phyloP scores from a whole-genome alignment of 179 eudicot species.

The Vitellaria paradoxa region DNA sequence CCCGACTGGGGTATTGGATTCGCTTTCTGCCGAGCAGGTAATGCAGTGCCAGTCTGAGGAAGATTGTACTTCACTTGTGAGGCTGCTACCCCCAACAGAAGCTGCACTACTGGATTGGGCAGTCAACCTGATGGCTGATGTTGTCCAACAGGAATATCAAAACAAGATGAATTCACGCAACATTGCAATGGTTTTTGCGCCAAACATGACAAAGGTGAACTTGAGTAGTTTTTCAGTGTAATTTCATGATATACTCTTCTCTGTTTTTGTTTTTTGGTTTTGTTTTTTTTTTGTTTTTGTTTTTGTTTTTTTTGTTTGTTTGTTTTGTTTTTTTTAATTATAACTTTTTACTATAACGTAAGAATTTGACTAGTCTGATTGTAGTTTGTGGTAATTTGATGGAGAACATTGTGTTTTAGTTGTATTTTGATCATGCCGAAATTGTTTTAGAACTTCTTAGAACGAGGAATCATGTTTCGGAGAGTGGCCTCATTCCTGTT shows the following conservation, averaged over 20 bases:
- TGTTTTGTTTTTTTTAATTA: no score
- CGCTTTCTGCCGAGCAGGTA: conserved; percentile 72
- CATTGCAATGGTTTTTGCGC: conserved; percentile 91
- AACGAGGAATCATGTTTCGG: background rate
- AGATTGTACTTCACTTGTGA: conserved; percentile 58
- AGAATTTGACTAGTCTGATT: background rate
- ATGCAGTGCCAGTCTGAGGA: conserved; percentile 80
- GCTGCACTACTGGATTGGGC: conserved; percentile 88
- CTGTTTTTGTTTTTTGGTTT: no score
- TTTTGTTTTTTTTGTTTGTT: no score
- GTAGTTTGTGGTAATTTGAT: background rate
- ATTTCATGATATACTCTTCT: background rate
- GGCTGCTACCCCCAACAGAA: conserved; percentile 78
- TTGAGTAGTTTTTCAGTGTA: background rate
- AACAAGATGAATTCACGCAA: conserved; percentile 92
- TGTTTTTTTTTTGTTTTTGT: background rate
- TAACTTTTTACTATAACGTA: no score
- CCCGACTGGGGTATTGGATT: conserved; percentile 72
- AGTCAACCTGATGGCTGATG: conserved; percentile 84
- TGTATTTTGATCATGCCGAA: background rate
- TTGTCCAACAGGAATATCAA: conserved; percentile 60
- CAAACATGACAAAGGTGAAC: conserved; percentile 87
- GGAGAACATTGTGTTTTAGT: background rate
- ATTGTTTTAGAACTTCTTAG: background rate
- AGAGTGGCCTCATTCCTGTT: background rate